A percentile compares a stretch with the other conserved stretches of the same genome.
Evolutionary conservation across 805 yeast species (phyloP).

Genomic region (Cyberlindnera saturnus): DNA sequence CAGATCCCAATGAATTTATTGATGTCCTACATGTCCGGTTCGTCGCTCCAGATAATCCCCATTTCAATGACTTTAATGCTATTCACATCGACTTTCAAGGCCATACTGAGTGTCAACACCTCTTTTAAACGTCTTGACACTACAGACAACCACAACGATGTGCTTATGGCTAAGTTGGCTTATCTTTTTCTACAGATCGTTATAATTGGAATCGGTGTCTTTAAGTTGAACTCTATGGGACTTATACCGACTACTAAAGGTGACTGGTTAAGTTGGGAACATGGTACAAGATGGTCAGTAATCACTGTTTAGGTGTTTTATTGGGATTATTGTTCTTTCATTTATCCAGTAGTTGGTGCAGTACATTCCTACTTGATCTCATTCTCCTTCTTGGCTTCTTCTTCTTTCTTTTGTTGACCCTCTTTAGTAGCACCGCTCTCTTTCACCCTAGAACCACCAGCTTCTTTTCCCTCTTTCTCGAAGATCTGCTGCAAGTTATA

Average conservation of each 20-base stretch:
- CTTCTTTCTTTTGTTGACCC: neutral
- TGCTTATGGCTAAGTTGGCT: slow-evolving; percentile 22
- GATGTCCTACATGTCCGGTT: slow-evolving; percentile 92
- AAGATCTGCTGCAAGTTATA: slow-evolving; percentile 81
- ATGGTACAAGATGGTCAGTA: slow-evolving; percentile 22
- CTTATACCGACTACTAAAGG: slow-evolving; percentile 79
- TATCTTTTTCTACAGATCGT: slow-evolving; percentile 44
- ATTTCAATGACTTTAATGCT: slow-evolving; percentile 85
- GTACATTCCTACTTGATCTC: neutral
- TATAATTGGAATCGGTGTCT: slow-evolving; percentile 68
- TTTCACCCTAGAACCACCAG: slow-evolving; percentile 13
- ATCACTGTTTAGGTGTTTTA: neutral
- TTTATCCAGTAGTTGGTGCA: neutral
- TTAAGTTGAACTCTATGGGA: slow-evolving; percentile 86
- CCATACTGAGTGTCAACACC: slow-evolving; percentile 51
- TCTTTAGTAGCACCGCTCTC: slow-evolving; percentile 3
- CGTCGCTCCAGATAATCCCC: slow-evolving; percentile 82
- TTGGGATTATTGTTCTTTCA: neutral
- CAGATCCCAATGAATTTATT: slow-evolving; percentile 82
- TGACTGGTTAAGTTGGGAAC: slow-evolving; percentile 92
- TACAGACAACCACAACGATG: slow-evolving; percentile 28
- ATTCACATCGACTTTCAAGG: slow-evolving; percentile 69
- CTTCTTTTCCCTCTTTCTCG: slow-evolving; percentile 29
- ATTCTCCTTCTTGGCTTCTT: neutral
- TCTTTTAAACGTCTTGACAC: slow-evolving; percentile 47